Conservation (phyloP, 129 eudicot species). For the Artemisia tridentata region DNA sequence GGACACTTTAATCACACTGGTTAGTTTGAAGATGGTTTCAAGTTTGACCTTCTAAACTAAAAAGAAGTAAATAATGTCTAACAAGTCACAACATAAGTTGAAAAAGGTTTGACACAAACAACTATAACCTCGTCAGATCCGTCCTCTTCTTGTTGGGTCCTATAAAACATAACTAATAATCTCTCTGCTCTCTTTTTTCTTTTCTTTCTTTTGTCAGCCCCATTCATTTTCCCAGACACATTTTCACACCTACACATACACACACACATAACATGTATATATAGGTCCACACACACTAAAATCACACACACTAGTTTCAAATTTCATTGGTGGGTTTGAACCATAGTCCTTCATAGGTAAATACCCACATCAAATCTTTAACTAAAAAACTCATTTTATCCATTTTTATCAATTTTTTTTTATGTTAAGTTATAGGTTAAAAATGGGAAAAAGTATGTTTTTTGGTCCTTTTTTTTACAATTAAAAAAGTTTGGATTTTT, state of each 20-base stretch:
- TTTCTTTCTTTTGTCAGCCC: constrained; percentile 32
- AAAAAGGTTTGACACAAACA: constrained; percentile 37
- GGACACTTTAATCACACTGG: no score
- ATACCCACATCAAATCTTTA: neutral
- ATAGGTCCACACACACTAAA: constrained; percentile 37
- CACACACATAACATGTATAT: constrained; percentile 18
- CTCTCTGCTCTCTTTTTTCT: constrained; percentile 30
- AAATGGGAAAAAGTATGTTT: constrained; percentile 25
- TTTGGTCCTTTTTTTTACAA: constrained; percentile 19
- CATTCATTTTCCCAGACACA: constrained; percentile 36
- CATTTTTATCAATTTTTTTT: constrained; percentile 29
- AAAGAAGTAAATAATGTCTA: neutral
- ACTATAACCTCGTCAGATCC: constrained; percentile 38
- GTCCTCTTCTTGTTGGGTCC: constrained; percentile 39
- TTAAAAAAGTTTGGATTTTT: constrained; percentile 24
- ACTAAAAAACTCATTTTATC: no score
- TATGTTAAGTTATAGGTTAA: constrained; percentile 25
- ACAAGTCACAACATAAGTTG: constrained; percentile 10
- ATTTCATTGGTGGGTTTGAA: constrained; percentile 31
- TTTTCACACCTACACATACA: constrained; percentile 5
- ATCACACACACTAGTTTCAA: constrained; percentile 27
- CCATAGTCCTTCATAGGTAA: constrained; percentile 22
- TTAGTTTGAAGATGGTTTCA: neutral
- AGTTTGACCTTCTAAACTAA: constrained; percentile 9
- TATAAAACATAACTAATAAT: constrained; percentile 9